Conservation (phyloP, 345 rosid genomes). For the Luvunga scandens region DNA sequence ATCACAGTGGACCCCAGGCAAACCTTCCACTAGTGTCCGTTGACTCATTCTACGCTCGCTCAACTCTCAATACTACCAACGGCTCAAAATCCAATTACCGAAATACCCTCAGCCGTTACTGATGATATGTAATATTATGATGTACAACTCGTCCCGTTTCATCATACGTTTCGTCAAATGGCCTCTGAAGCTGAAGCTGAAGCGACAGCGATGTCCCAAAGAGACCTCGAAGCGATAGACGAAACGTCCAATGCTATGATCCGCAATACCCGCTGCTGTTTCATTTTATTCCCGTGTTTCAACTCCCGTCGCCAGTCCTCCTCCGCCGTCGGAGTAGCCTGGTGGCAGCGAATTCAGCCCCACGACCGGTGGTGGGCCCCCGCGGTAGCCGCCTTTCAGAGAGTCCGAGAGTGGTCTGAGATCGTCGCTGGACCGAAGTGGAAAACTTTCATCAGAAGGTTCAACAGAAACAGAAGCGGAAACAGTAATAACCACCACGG, state of each 20-base stretch:
- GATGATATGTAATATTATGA: no score
- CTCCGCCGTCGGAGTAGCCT: constrained; percentile 36
- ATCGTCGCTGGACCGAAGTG: constrained; percentile 93
- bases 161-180: neutral
- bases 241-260: constrained; percentile 23
- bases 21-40: neutral
- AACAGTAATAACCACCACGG: constrained; percentile 35
- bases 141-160: neutral
- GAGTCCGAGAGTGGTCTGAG: constrained; percentile 90
- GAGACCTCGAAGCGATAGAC: neutral
- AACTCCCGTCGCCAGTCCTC: constrained; percentile 32
- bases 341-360: constrained; percentile 49
- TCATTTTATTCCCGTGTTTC: constrained; percentile 60
- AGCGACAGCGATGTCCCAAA: neutral
- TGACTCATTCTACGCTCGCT: neutral
- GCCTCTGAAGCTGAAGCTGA: neutral
- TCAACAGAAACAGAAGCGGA: constrained; percentile 50
- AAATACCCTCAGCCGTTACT: neutral
- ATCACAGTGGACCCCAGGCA: neutral
- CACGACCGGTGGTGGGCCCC: constrained; percentile 55
- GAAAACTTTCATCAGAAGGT: constrained; percentile 91
- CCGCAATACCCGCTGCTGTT: constrained; percentile 43
- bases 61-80: neutral
- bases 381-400: constrained; percentile 41
- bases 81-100: constrained; percentile 7